Conservation (phyloP, 257 asterid species). For the Perilla frutescens region DNA sequence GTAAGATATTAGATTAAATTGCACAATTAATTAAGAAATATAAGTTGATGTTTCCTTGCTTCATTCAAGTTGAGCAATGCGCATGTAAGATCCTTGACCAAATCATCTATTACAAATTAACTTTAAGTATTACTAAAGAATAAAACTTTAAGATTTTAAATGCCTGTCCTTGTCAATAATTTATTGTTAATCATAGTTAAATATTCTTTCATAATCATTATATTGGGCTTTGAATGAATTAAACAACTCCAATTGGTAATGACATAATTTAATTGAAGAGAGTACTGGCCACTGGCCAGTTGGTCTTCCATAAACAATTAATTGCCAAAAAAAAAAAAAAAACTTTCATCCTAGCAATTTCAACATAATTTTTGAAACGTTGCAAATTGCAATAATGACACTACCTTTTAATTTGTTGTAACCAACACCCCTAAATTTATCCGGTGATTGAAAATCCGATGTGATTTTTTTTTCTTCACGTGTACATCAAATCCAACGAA, state of each 20-base stretch:
- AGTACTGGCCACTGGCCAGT: constrained; percentile 5
- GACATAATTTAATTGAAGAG: constrained; percentile 1
- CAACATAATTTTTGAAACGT: too few species aligned
- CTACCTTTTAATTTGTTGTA: too few species aligned
- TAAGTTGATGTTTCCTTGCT: constrained; percentile 31
- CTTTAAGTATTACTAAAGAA: not conserved
- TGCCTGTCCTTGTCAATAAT: constrained; percentile 22
- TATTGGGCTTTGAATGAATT: constrained; percentile 31
- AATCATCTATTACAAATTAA: constrained; percentile 29
- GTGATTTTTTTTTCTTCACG: too few species aligned
- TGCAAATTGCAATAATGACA: too few species aligned
- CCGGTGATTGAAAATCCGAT: too few species aligned
- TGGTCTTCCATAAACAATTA: constrained; percentile 9
- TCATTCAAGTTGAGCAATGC: not conserved
- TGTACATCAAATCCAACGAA: too few species aligned
- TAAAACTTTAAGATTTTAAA: not conserved
- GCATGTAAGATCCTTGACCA: constrained; percentile 35
- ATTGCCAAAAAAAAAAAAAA: too few species aligned
- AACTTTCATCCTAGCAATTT: too few species aligned
- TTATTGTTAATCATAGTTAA: constrained; percentile 2
- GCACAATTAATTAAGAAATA: constrained; percentile 9
- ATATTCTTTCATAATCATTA: constrained; percentile 10
- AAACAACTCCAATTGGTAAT: constrained; percentile 18
- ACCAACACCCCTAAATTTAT: too few species aligned
- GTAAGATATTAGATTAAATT: constrained; percentile 26